phyloP scores from a whole-genome alignment of 352 stramenopile genomes.

The Pelagophyceae sp. region DNA sequence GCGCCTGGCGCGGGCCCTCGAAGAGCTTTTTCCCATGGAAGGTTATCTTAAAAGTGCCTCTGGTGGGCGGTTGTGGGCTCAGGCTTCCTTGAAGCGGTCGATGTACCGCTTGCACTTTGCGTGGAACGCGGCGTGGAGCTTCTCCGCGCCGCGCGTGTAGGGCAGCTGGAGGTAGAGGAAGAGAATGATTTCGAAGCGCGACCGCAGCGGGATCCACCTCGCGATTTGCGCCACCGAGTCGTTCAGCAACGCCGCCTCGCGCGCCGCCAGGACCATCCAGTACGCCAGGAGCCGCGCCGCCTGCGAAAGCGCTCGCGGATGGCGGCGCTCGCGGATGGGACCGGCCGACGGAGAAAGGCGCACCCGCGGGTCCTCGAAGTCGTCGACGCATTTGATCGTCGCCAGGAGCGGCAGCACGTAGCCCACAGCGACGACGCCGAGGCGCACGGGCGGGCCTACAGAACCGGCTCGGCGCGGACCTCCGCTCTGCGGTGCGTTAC shows the following conservation, averaged over 20 bases:
- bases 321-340: not conserved
- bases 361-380: not conserved
- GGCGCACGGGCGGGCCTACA: not conserved
- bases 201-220: not conserved
- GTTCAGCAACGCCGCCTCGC: not conserved
- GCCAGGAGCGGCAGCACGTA: not conserved
- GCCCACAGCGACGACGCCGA: not conserved
- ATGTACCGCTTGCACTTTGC: not conserved
- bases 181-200: not conserved
- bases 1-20: too few species aligned
- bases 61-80: too few species aligned
- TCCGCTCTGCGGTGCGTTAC: too few species aligned
- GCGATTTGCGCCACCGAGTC: not conserved
- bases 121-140: not conserved
- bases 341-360: too few species aligned
- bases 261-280: not conserved
- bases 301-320: not conserved
- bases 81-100: conserved; percentile 8
- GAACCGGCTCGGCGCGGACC: too few species aligned
- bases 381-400: not conserved
- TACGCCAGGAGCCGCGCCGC: not conserved
- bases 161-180: conserved; percentile 10
- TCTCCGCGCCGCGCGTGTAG: not conserved
- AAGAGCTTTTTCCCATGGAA: too few species aligned
- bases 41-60: too few species aligned